These are phyloP conservation scores for Flaveria sonorensis DNA, from an alignment of 129 eudicot genomes.

Conservation along the genomic window DNA sequence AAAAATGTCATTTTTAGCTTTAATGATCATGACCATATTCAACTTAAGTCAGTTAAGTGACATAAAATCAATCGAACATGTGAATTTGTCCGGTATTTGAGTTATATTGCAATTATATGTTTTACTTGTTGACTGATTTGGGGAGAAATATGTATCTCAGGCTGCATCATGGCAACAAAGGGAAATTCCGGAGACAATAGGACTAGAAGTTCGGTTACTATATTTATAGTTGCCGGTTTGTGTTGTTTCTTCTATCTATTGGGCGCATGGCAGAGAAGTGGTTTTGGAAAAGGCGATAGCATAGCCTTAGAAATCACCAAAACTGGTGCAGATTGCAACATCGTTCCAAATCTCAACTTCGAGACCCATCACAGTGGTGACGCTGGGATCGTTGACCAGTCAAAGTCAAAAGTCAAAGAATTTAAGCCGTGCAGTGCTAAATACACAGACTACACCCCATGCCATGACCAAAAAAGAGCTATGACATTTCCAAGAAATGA, in stretches of 20 bases:
- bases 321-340: constrained; percentile 64
- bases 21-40: neutral
- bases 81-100: neutral
- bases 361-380: constrained; percentile 87
- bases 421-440: constrained; percentile 63
- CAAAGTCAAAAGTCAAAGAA: constrained; percentile 39
- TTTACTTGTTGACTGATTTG: constrained; percentile 18
- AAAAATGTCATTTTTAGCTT: neutral
- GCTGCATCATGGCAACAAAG: constrained; percentile 73
- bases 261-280: constrained; percentile 99
- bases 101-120: constrained; percentile 17
- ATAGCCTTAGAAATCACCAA: constrained; percentile 83
- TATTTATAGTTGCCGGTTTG: constrained; percentile 76
- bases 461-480: constrained; percentile 91
- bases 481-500: constrained; percentile 88
- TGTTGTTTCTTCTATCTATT: constrained; percentile 89
- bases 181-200: constrained; percentile 59
- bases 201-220: constrained; percentile 75
- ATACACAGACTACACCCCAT: constrained; percentile 89
- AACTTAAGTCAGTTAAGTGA: no score
- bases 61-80: neutral
- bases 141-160: constrained; percentile 40
- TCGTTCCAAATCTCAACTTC: constrained; percentile 78
- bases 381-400: constrained; percentile 52
- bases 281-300: constrained; percentile 94